These are phyloP conservation scores for Pisolithus albus DNA, from an alignment of 768 basidiomycete species.

Conservation along the genomic window DNA sequence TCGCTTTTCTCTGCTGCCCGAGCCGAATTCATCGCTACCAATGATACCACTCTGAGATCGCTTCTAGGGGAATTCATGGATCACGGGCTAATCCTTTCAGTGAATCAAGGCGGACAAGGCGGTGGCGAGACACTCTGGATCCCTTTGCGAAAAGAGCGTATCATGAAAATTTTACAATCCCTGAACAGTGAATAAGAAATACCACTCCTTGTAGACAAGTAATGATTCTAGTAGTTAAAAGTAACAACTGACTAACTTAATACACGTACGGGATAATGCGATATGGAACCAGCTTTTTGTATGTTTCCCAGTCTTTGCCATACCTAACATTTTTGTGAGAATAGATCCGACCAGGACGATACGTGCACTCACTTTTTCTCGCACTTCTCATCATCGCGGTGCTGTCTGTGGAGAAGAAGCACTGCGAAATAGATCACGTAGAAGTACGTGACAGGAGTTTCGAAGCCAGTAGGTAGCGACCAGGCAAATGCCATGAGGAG, in stretches of 20 bases:
- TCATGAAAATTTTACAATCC: slow-evolving; percentile 40
- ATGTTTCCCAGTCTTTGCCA: slow-evolving; percentile 89
- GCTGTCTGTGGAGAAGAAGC: slow-evolving; percentile 85
- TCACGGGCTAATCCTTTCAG: slow-evolving; percentile 69
- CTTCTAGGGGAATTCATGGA: slow-evolving; percentile 88
- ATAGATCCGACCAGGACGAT: slow-evolving; percentile 86
- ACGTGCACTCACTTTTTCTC: slow-evolving; percentile 83
- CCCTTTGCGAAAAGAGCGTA: slow-evolving; percentile 70
- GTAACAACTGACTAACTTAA: slow-evolving; percentile 23
- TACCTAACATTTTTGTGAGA: slow-evolving; percentile 83
- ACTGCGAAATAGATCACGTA: slow-evolving; percentile 86
- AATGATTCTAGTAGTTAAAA: not conserved
- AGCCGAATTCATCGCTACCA: slow-evolving; percentile 83
- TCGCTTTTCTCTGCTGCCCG: slow-evolving; percentile 67
- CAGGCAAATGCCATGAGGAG: slow-evolving; percentile 87
- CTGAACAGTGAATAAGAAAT: slow-evolving; percentile 12
- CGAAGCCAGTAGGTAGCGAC: slow-evolving; percentile 89
- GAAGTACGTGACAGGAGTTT: slow-evolving; percentile 93
- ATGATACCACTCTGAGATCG: slow-evolving; percentile 75
- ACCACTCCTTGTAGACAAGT: not conserved
- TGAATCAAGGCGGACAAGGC: slow-evolving; percentile 36
- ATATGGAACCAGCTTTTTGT: slow-evolving; percentile 79
- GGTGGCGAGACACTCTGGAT: slow-evolving; percentile 76
- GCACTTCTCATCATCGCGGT: slow-evolving; percentile 88
- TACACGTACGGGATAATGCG: slow-evolving; percentile 84